Conservation (phyloP, 2,329 filamentous ascomycete genomes). For the Pseudonectria foliicola region DNA sequence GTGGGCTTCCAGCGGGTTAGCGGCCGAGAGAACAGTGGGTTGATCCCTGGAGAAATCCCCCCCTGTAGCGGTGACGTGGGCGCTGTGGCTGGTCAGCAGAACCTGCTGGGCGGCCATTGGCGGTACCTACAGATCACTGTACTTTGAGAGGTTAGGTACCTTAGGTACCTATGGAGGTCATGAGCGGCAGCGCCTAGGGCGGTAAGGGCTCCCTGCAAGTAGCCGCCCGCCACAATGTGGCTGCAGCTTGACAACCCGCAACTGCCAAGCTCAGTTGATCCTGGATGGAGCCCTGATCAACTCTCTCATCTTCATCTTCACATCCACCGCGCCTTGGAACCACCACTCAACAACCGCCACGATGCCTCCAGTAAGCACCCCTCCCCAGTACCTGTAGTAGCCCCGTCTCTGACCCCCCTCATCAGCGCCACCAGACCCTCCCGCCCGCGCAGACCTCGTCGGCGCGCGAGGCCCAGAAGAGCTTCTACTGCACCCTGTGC, state of each 20-base stretch:
- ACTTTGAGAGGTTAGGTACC: too few species aligned
- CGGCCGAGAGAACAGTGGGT: constrained; percentile 1
- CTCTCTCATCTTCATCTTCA: background rate
- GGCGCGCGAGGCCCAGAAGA: constrained; percentile 68
- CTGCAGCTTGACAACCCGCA: too few species aligned
- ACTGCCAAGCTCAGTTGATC: too few species aligned
- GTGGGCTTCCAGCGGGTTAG: constrained; percentile 11
- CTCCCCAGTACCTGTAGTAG: background rate
- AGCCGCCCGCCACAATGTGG: too few species aligned
- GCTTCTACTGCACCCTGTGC: constrained; percentile 83
- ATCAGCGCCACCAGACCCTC: constrained; percentile 50
- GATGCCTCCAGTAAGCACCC: constrained; percentile 50
- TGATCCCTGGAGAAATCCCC: too few species aligned
- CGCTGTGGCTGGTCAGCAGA: constrained; percentile 13
- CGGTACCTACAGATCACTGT: too few species aligned
- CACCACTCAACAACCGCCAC: constrained; percentile 10
- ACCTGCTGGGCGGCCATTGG: constrained; percentile 14
- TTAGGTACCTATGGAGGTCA: too few species aligned
- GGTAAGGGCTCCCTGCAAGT: too few species aligned
- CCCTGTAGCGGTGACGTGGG: too few species aligned
- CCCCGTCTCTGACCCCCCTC: constrained; percentile 7
- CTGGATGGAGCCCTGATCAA: constrained; percentile 1
- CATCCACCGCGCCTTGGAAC: background rate
- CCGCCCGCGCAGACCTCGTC: constrained; percentile 52
- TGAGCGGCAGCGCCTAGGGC: too few species aligned